Conservation (phyloP, 139 green algal species). For the Haematococcus lacustris region DNA sequence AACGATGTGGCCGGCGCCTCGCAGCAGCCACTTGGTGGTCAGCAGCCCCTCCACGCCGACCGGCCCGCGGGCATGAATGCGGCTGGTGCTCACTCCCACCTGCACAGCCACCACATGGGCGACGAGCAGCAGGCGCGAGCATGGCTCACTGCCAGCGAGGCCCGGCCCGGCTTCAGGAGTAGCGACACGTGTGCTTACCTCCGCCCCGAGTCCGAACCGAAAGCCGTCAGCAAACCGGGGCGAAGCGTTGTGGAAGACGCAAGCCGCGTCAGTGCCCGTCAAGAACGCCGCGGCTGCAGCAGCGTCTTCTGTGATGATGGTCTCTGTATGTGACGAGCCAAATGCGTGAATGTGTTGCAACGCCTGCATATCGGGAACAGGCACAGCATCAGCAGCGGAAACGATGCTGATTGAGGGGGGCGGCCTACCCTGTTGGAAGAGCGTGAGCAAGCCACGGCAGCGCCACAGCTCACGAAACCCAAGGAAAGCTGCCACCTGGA, state of each 20-base stretch:
- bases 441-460: too few species aligned
- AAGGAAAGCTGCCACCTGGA: too few species aligned
- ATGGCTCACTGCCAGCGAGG: too few species aligned
- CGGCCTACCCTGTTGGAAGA: too few species aligned
- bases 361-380: too few species aligned
- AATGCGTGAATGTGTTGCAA: constrained; percentile 87
- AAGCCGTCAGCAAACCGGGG: constrained; percentile 96
- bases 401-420: too few species aligned
- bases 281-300: constrained; percentile 78
- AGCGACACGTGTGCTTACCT: too few species aligned
- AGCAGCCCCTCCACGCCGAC: constrained; percentile 98
- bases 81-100: constrained; percentile 93
- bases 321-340: constrained; percentile 7
- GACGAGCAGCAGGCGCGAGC: too few species aligned
- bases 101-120: too few species aligned
- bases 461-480: too few species aligned
- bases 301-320: constrained; percentile 4
- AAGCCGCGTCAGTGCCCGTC: constrained; percentile 80
- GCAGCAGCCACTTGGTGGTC: constrained; percentile 86
- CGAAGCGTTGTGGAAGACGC: constrained; percentile 91
- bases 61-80: constrained; percentile 95
- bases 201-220: constrained; percentile 87
- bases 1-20: constrained; percentile 77
- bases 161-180: too few species aligned
- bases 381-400: too few species aligned